Base-by-base conservation (phyloP, 306 rosid genomes). In the Prunus mira region DNA sequence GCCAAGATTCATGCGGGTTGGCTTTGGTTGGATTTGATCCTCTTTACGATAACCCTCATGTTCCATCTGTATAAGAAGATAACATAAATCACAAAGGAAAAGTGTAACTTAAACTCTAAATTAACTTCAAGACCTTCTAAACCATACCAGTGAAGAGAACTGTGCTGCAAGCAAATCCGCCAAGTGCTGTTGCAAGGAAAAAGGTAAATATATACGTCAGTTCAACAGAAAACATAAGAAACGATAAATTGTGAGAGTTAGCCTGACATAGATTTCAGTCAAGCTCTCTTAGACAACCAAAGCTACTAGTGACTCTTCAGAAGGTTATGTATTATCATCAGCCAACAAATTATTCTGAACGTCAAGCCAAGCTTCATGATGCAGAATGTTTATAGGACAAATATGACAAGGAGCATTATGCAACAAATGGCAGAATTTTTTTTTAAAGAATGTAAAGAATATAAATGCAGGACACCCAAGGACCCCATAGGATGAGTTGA, bases 161-260 rank as follows among this genome's bases (percentile, higher is more conserved):
- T 96, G 97, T 17, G 79, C 69, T 0, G 88, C 93, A 67, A 92
- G 97, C 88, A 91, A 85, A 84, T 96, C 99, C 47, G 97, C 98
- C 68, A 58, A 84, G 80, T 87, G 92, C 99, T 96, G 98, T 67
- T 58, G 65, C 92, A 89, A 13, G 62, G 78, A 79, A 82, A 70
- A 15, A 50, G 45, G 24, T 69, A 65, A 14, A 64, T 15, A 69
- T 20, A 71, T 25, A 84, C 56, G 86, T 83, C 81, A 86, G 87
- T 50, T 51, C 25, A 79, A 81, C 67, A 69, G 78, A 75, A 58
- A 65, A 63, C 68, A 77, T 63, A 74, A 67, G 20, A 11, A 61
- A 65, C 45, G 20, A 20, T 22, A 47, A 13, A 70, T 30, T 73
- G 22, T 8, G 14, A 64, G 20, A 28, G n/a, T 27, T 54, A 62